phyloP scores from a whole-genome alignment of 2,329 filamentous ascomycete genomes.

The Aspergillus novofumigatus region DNA sequence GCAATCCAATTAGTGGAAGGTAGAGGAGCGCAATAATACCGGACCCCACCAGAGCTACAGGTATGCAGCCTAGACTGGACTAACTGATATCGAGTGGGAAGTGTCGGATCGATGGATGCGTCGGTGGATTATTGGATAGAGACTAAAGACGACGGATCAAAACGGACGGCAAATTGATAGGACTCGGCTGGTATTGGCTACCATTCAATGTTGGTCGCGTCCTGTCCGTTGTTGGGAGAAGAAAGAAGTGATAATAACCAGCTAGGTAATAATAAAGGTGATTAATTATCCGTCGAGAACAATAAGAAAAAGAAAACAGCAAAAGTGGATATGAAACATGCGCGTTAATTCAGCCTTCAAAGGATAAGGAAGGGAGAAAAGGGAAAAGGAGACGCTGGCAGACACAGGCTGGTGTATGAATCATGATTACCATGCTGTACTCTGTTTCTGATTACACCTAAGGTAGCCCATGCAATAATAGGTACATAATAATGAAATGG shows the following conservation, averaged over 20 bases:
- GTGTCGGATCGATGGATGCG: not conserved
- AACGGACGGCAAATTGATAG: not conserved
- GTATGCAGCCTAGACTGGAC: not conserved
- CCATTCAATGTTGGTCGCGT: not conserved
- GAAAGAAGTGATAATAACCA: not conserved
- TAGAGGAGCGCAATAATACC: conserved; percentile 13
- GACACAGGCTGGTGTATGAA: not conserved
- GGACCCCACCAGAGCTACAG: conserved; percentile 24
- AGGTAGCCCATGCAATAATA: too few relatives aligned
- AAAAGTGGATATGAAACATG: not conserved
- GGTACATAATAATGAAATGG: too few relatives aligned
- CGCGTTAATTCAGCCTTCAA: not conserved
- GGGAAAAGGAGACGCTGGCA: not conserved
- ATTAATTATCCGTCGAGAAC: not conserved
- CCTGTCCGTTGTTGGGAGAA: not conserved
- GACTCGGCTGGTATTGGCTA: not conserved
- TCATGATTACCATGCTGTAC: not conserved
- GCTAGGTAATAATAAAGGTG: not conserved
- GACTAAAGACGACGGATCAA: not conserved
- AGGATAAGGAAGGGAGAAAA: not conserved
- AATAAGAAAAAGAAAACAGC: not conserved
- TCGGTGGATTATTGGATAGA: not conserved
- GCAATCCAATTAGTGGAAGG: conserved; percentile 25
- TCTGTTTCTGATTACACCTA: too few relatives aligned
- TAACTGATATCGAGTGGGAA: not conserved